phyloP scores from a whole-genome alignment of 805 yeast species.

The Komagataella mondaviorum region DNA sequence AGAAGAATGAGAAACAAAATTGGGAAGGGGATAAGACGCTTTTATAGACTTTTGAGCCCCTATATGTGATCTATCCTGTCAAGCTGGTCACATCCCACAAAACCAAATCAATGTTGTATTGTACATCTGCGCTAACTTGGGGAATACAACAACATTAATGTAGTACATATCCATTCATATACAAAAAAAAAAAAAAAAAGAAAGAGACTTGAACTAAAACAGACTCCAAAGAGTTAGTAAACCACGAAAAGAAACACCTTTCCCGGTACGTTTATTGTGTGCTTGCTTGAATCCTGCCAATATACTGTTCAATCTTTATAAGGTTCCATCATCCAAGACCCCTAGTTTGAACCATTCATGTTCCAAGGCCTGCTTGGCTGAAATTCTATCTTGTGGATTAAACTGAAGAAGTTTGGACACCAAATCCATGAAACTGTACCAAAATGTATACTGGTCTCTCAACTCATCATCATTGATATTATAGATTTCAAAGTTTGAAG shows the following conservation, averaged over 20 bases:
- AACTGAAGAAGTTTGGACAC: conserved; percentile 33
- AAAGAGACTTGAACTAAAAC: not conserved
- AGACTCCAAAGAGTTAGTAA: not conserved
- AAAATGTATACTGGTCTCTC: conserved; percentile 57
- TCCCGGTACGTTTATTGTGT: not conserved
- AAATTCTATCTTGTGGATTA: conserved; percentile 35
- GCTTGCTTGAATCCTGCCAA: not conserved
- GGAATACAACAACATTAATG: not conserved
- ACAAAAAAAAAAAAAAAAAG: not conserved
- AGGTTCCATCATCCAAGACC: conserved; percentile 39
- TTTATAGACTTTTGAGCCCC: not conserved
- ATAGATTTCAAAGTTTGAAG: conserved; percentile 11
- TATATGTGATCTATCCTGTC: not conserved
- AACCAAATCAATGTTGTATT: not conserved
- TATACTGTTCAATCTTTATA: not conserved
- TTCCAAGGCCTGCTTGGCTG: conserved; percentile 39
- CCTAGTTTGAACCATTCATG: conserved; percentile 71
- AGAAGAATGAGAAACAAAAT: not conserved
- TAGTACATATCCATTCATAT: not conserved
- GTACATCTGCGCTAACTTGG: not conserved
- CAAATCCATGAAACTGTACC: conserved; percentile 62
- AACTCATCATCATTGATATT: conserved; percentile 18
- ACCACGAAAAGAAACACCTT: not conserved
- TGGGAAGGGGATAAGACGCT: not conserved
- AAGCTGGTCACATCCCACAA: not conserved